A percentile compares a stretch with the other conserved stretches of the same genome.
Conservation (phyloP, 768 basidiomycete species). For the Boletus bicolor region DNA sequence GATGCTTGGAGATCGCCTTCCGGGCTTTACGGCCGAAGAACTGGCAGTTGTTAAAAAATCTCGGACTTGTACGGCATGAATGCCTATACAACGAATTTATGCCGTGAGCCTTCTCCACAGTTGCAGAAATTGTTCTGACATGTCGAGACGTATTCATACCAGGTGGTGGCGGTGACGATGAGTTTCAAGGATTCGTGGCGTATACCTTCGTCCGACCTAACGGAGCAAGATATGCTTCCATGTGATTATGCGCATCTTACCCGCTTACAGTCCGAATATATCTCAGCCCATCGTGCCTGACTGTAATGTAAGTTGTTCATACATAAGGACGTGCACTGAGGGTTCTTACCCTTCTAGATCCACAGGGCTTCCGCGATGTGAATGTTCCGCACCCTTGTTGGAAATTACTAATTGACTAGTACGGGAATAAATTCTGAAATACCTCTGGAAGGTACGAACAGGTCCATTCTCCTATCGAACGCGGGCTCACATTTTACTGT, state of each 20-base stretch:
- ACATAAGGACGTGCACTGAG: not conserved
- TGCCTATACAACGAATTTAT: conserved; percentile 66
- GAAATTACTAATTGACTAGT: not conserved
- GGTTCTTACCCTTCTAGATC: conserved; percentile 38
- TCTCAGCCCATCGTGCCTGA: conserved; percentile 59
- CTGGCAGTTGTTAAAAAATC: conserved; percentile 53
- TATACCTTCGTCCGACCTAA: conserved; percentile 63
- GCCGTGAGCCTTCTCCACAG: conserved; percentile 37
- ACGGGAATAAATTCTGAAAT: conserved; percentile 52
- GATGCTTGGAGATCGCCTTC: conserved; percentile 56
- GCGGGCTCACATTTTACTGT: not conserved
- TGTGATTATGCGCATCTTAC: not conserved
- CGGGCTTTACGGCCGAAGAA: conserved; percentile 56
- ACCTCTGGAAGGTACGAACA: conserved; percentile 57
- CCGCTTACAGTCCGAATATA: not conserved
- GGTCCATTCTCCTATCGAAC: not conserved
- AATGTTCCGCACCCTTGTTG: conserved; percentile 11
- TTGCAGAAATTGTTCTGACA: not conserved
- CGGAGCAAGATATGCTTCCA: conserved; percentile 50
- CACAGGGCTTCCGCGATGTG: conserved; percentile 63
- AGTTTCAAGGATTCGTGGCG: conserved; percentile 59
- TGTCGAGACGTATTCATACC: not conserved
- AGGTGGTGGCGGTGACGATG: conserved; percentile 60
- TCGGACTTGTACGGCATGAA: conserved; percentile 75
- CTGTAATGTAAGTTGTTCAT: conserved; percentile 49